phyloP scores from a whole-genome alignment of 345 rosid genomes.

The Dovyalis caffra region DNA sequence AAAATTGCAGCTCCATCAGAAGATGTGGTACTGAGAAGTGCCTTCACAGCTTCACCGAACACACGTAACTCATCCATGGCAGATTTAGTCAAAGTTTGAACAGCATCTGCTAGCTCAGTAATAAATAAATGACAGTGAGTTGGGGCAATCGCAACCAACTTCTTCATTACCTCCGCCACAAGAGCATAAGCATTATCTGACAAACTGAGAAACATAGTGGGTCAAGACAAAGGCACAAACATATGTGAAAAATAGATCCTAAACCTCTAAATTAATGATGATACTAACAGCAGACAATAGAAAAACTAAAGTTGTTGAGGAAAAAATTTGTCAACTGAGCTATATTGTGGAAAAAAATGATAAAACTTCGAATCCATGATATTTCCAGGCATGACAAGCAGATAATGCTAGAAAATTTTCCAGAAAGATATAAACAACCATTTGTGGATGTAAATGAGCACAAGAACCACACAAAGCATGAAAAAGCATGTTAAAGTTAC shows the following conservation, averaged over 20 bases:
- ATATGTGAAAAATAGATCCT: background rate
- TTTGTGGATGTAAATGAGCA: too few relatives aligned
- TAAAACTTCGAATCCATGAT: too few relatives aligned
- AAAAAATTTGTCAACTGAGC: too few relatives aligned
- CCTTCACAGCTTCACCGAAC: slow-evolving; percentile 82
- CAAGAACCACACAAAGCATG: too few relatives aligned
- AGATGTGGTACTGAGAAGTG: slow-evolving; percentile 68
- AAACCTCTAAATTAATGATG: too few relatives aligned
- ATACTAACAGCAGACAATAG: too few relatives aligned
- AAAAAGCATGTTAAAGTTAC: background rate
- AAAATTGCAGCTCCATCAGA: slow-evolving; percentile 92
- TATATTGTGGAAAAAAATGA: too few relatives aligned
- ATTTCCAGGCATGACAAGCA: too few relatives aligned
- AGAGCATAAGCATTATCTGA: slow-evolving; percentile 89
- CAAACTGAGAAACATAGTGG: slow-evolving; percentile 47
- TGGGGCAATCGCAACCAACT: slow-evolving; percentile 77
- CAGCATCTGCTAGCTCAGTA: slow-evolving; percentile 72
- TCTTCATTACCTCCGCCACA: slow-evolving; percentile 89
- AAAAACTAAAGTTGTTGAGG: too few relatives aligned
- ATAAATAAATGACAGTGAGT: slow-evolving; percentile 78
- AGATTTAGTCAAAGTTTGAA: slow-evolving; percentile 66
- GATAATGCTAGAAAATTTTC: too few relatives aligned
- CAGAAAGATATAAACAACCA: too few relatives aligned
- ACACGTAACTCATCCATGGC: slow-evolving; percentile 72
- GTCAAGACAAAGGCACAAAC: slow-evolving; percentile 11